Conservation (phyloP, 164 flowering plant species). For the Annona squamosa region DNA sequence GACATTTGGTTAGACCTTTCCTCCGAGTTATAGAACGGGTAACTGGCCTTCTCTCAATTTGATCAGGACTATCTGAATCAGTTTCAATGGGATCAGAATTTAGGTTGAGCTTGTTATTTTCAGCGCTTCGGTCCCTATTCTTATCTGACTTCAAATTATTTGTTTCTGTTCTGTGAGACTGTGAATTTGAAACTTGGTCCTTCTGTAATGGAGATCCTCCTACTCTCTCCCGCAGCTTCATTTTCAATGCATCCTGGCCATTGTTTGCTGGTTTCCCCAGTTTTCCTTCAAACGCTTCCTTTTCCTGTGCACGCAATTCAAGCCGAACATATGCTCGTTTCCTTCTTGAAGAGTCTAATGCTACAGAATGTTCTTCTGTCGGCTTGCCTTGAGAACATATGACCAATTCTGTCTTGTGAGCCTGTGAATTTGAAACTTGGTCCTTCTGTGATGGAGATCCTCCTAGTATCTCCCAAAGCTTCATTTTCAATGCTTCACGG, state of each 20-base stretch:
- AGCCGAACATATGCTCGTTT: too few relatives aligned
- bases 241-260: constrained; percentile 47
- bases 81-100: constrained; percentile 53
- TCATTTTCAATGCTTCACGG: constrained; percentile 55
- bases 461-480: constrained; percentile 61
- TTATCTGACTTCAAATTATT: constrained; percentile 19
- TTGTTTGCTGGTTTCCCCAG: constrained; percentile 19
- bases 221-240: constrained; percentile 62
- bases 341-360: too few relatives aligned
- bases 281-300: constrained; percentile 17
- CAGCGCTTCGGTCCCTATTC: constrained; percentile 11
- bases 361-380: too few relatives aligned
- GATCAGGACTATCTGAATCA: constrained; percentile 53
- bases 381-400: not conserved
- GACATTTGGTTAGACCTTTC: constrained; percentile 27
- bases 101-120: constrained; percentile 13
- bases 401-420: constrained; percentile 18
- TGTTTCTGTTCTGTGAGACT: constrained; percentile 17
- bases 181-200: constrained; percentile 21
- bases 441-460: constrained; percentile 46
- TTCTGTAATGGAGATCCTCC: constrained; percentile 53
- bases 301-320: not conserved
- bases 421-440: constrained; percentile 20
- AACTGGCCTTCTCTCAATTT: constrained; percentile 36
- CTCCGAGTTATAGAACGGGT: constrained; percentile 51